phyloP scores from a whole-genome alignment of 352 stramenopile species.

The Detonula confervacea region DNA sequence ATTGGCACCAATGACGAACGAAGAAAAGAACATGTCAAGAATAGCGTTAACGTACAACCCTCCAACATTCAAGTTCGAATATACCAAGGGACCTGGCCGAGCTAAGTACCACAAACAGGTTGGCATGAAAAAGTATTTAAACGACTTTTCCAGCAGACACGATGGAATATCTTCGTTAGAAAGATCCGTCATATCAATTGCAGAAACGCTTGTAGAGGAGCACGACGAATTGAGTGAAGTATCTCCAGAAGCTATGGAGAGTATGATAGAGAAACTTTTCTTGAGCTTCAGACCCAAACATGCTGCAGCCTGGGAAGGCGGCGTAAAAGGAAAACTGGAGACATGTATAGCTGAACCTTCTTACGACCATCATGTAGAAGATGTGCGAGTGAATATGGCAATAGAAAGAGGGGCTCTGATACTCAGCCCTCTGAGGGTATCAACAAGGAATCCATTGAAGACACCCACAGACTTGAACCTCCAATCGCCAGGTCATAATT shows the following conservation, averaged over 20 bases:
- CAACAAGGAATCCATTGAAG: not conserved
- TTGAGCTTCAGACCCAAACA: not conserved
- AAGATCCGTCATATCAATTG: slow-evolving; percentile 3
- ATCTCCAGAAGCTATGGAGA: slow-evolving; percentile 16
- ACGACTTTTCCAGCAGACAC: not conserved
- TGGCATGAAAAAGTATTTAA: slow-evolving; percentile 8
- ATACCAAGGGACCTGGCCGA: slow-evolving; percentile 20
- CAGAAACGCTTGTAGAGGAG: not conserved
- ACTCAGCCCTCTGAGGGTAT: not conserved
- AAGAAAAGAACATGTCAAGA: slow-evolving; percentile 16
- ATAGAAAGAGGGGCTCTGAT: not conserved
- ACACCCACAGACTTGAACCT: not conserved
- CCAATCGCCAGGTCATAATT: not conserved
- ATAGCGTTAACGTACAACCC: slow-evolving; percentile 36
- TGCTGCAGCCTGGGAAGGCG: not conserved
- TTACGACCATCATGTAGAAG: not conserved
- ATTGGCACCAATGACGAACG: not conserved
- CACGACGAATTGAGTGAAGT: slow-evolving; percentile 33
- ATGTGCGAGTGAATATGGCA: slow-evolving; percentile 4
- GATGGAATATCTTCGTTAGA: not conserved
- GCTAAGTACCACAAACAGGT: slow-evolving; percentile 42
- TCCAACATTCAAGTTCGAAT: slow-evolving; percentile 49
- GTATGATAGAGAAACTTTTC: slow-evolving; percentile 19
- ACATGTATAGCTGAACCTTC: not conserved
- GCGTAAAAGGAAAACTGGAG: not conserved